Conservation (phyloP, 768 basidiomycete species). For the Amanita rubescens region DNA sequence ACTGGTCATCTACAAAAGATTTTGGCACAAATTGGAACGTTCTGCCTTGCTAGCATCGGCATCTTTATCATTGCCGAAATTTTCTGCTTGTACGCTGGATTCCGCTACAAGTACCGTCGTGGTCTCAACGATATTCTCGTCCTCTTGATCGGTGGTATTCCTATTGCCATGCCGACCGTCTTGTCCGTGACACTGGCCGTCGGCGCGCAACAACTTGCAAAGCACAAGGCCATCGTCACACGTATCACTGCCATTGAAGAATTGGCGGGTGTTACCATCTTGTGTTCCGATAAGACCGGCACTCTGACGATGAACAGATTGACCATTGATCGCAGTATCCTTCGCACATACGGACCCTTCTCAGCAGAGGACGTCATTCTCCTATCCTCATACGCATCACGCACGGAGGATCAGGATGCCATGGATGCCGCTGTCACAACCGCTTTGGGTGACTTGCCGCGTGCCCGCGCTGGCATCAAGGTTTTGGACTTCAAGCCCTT, state of each 20-base stretch:
- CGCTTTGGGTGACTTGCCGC: slow-evolving; percentile 62
- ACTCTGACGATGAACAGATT: slow-evolving; percentile 99
- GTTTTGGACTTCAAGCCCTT: slow-evolving; percentile 99
- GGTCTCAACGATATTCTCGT: slow-evolving; percentile 98
- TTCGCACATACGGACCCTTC: slow-evolving; percentile 87
- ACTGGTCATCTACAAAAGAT: slow-evolving; percentile 99
- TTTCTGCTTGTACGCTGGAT: slow-evolving; percentile 86
- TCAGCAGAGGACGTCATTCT: slow-evolving; percentile 87
- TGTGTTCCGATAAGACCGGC: slow-evolving; percentile 99
- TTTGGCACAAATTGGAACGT: slow-evolving; percentile 94
- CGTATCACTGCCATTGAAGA: slow-evolving; percentile 99
- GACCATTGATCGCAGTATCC: slow-evolving; percentile 89
- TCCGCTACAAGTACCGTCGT: slow-evolving; percentile 84
- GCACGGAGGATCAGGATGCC: slow-evolving; percentile 98
- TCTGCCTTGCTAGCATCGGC: slow-evolving; percentile 95
- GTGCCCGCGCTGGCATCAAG: slow-evolving; percentile 89
- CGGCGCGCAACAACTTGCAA: slow-evolving; percentile 97
- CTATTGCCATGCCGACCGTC: slow-evolving; percentile 99
- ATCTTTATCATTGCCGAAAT: slow-evolving; percentile 95
- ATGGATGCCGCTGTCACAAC: slow-evolving; percentile 85
- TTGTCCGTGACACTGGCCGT: slow-evolving; percentile 97
- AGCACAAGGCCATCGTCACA: slow-evolving; percentile 99
- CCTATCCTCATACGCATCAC: slow-evolving; percentile 91
- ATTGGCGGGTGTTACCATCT: slow-evolving; percentile 95
- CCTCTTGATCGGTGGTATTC: slow-evolving; percentile 98